A percentile compares a stretch with the other conserved stretches of the same genome.
Evolutionary conservation across 2,329 filamentous ascomycete genomes (phyloP).

Genomic region (Emmonsiellopsis sp.): DNA sequence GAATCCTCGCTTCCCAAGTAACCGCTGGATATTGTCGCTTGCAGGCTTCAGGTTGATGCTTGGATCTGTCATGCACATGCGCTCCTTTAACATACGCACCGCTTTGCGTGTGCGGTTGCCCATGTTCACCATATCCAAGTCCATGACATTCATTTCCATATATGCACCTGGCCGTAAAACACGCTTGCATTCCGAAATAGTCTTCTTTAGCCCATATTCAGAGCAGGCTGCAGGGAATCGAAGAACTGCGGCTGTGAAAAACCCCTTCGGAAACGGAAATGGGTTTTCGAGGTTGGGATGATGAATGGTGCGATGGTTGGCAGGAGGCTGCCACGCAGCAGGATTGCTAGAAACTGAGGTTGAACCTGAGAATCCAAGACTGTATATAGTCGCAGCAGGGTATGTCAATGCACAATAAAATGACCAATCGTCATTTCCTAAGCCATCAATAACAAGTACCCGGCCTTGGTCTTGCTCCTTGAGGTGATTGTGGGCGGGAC

Average conservation of each 20-base stretch:
- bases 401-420: constrained; percentile 43
- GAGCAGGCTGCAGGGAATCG: constrained; percentile 38
- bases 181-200: constrained; percentile 40
- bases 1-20: constrained; percentile 37
- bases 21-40: constrained; percentile 38
- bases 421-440: constrained; percentile 44
- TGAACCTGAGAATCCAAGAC: constrained; percentile 27
- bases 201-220: constrained; percentile 33
- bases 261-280: constrained; percentile 39
- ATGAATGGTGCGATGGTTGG: constrained; percentile 35
- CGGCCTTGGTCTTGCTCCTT: constrained; percentile 30
- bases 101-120: constrained; percentile 37
- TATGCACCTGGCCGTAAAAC: constrained; percentile 41
- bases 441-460: constrained; percentile 40
- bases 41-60: constrained; percentile 37
- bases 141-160: constrained; percentile 39
- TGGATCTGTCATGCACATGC: constrained; percentile 32
- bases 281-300: constrained; percentile 30
- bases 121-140: constrained; percentile 44
- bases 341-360: constrained; percentile 26
- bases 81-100: constrained; percentile 36
- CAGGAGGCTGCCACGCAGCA: constrained; percentile 33
- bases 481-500: constrained; percentile 39
- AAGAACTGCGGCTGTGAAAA: constrained; percentile 37
- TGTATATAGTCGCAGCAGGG: constrained; percentile 36